Percentiles rank a stretch among this genome's conserved stretches.
Conservation (phyloP, 805 yeast species). For the Yarrowia phangngaensis region DNA sequence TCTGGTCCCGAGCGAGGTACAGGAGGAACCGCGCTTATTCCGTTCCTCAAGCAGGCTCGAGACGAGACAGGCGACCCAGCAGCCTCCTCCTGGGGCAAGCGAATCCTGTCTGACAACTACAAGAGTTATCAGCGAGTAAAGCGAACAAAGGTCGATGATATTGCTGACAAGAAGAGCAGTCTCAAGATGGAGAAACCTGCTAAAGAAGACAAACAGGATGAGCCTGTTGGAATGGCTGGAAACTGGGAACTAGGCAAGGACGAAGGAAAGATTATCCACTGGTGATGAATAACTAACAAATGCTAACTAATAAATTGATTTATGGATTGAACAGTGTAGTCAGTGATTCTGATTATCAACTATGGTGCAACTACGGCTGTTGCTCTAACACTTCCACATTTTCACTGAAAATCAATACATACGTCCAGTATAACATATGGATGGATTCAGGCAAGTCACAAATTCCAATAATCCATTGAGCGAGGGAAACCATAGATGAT, state of each 20-base stretch:
- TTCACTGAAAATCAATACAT: too few species aligned
- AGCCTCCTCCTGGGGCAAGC: slow-evolving; percentile 87
- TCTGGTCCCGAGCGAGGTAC: slow-evolving; percentile 67
- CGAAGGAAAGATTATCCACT: slow-evolving; percentile 22
- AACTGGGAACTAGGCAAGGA: slow-evolving; percentile 25
- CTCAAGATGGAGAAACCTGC: slow-evolving; percentile 21
- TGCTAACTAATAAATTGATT: too few species aligned
- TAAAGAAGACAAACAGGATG: slow-evolving; percentile 17
- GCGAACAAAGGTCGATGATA: not conserved
- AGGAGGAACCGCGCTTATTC: slow-evolving; percentile 88
- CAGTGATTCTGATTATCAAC: too few species aligned
- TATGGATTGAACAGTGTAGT: too few species aligned
- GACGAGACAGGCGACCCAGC: slow-evolving; percentile 95
- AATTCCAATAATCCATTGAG: too few species aligned
- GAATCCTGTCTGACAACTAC: slow-evolving; percentile 41
- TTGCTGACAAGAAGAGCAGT: slow-evolving; percentile 16
- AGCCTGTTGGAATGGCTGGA: slow-evolving; percentile 19
- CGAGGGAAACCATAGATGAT: too few species aligned
- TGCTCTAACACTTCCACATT: too few species aligned
- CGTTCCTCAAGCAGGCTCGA: slow-evolving; percentile 90
- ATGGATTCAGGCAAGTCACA: too few species aligned
- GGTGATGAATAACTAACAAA: slow-evolving; percentile 15
- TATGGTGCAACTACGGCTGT: too few species aligned
- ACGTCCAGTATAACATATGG: too few species aligned
- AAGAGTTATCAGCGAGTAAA: slow-evolving; percentile 23